Base-by-base conservation (phyloP, 805 yeast genomes). In the Zygoascus ofunaensis region DNA sequence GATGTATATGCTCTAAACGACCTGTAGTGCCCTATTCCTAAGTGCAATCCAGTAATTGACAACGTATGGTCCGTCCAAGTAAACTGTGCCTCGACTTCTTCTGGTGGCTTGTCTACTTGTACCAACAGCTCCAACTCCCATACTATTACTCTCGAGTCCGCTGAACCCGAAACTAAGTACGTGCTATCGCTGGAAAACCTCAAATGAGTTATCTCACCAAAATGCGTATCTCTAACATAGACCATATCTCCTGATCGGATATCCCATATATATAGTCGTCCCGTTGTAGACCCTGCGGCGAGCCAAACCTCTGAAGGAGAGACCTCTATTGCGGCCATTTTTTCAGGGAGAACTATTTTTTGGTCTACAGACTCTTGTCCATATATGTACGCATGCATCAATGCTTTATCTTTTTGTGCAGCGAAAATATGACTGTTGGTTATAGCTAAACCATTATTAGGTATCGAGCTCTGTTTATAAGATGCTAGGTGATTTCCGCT, bases 181-280 rank as follows among this genome's bases (percentile, higher is more conserved):
- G 79, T 73, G 1, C 81, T 82, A 56, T 87, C 83, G 10, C 64
- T 50, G 0, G 83, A 66, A 54, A 83, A 77, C 50, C 69, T 71
- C 30, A 90, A 59, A 26, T 69, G 71, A 0, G 80, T 72, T 5
- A 87, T 73, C 4, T 72, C 69, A 63, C 90, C 97, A 61, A 86
- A 90, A 64, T 90, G 97, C 0, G 86, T 80, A 41, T 84, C 89
- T 56, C 77, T 78, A 3, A 78, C 94, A 39, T 75, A 69, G 20
- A 89, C 56, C 39, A 92, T 68, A 20, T 76, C 63, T 0, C 97
- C 97, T 1, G 92, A 81, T 7, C 71, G 62, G 42, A 89, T 58
- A 54, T 87, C 95, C 97, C 97, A 90, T 1, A 89, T 61, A 57
- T 83, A 83, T 14, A 92, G 50, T 51, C 79, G 75, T 10, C 97